Evolutionary conservation across 495 filamentous ascomycete species (phyloP).

Genomic region (Staphylotrichum tortipilum): DNA sequence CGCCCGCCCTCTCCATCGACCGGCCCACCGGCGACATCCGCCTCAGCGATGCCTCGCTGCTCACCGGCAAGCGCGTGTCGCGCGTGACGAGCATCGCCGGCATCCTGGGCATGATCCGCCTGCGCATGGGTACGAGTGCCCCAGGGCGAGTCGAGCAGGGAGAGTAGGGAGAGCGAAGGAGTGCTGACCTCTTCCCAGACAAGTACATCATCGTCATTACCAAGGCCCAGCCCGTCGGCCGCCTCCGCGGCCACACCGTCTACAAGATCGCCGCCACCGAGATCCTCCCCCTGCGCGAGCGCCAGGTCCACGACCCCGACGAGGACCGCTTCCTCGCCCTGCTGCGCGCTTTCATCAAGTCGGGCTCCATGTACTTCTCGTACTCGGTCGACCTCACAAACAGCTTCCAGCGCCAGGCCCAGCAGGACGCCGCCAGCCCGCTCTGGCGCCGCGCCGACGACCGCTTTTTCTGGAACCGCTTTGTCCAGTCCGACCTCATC

Average conservation of each 20-base stretch:
- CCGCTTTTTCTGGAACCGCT: constrained; percentile 97
- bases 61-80: constrained; percentile 72
- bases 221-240: constrained; percentile 83
- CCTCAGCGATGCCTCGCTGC: constrained; percentile 65
- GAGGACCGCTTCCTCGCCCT: constrained; percentile 83
- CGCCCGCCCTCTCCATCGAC: constrained; percentile 79
- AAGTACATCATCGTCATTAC: constrained; percentile 96
- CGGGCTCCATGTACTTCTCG: constrained; percentile 92
- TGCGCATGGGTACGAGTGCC: constrained; percentile 68
- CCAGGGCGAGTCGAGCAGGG: too few species aligned
- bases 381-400: constrained; percentile 94
- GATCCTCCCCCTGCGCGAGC: constrained; percentile 88
- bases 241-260: constrained; percentile 84
- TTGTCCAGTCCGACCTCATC: constrained; percentile 84
- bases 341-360: constrained; percentile 67
- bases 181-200: constrained; percentile 47
- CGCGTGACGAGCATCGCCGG: constrained; percentile 71
- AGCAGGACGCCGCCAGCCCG: constrained; percentile 56
- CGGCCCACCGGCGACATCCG: constrained; percentile 88
- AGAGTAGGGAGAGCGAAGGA: too few species aligned
- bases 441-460: constrained; percentile 92
- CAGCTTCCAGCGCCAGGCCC: constrained; percentile 83
- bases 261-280: constrained; percentile 89
- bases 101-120: constrained; percentile 81
- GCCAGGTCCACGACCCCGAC: constrained; percentile 79